Percentiles rank a stretch among this genome's conserved stretches.
Evolutionary conservation across 1,139 yeast species (phyloP).

Genomic region (Nakaseomyces glabratus): DNA sequence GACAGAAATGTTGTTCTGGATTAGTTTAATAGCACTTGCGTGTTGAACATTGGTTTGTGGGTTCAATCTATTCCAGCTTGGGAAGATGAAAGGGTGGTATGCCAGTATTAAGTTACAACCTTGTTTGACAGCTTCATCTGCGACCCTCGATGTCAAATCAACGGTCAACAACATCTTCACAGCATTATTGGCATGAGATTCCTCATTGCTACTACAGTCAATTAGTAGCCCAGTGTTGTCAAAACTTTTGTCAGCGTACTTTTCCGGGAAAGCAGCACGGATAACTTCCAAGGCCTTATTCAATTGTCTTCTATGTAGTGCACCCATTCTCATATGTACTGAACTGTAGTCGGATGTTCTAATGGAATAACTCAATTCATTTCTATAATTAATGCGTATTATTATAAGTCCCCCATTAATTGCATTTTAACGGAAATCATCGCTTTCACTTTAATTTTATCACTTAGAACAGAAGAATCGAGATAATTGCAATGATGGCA

Average conservation of each 20-base stretch:
- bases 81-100: constrained; percentile 90
- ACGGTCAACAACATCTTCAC: constrained; percentile 59
- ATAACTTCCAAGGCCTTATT: constrained; percentile 44
- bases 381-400: too few species aligned
- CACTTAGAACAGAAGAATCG: too few species aligned
- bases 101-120: constrained; percentile 57
- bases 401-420: too few species aligned
- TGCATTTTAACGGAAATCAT: too few species aligned
- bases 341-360: too few species aligned
- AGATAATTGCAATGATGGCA: too few species aligned
- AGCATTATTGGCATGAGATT: constrained; percentile 11
- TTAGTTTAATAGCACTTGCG: constrained; percentile 57
- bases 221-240: constrained; percentile 87
- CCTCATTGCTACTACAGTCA: constrained; percentile 43
- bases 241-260: constrained; percentile 80
- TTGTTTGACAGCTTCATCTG: constrained; percentile 64
- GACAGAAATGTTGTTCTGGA: constrained; percentile 71
- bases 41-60: constrained; percentile 66
- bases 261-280: constrained; percentile 62
- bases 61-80: constrained; percentile 73
- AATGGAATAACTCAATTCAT: too few species aligned
- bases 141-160: constrained; percentile 77
- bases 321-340: too few species aligned
- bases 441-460: too few species aligned
- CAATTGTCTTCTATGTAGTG: constrained; percentile 32